phyloP scores from a whole-genome alignment of 169 alveolate genomes.

The Babesia bigemina region DNA sequence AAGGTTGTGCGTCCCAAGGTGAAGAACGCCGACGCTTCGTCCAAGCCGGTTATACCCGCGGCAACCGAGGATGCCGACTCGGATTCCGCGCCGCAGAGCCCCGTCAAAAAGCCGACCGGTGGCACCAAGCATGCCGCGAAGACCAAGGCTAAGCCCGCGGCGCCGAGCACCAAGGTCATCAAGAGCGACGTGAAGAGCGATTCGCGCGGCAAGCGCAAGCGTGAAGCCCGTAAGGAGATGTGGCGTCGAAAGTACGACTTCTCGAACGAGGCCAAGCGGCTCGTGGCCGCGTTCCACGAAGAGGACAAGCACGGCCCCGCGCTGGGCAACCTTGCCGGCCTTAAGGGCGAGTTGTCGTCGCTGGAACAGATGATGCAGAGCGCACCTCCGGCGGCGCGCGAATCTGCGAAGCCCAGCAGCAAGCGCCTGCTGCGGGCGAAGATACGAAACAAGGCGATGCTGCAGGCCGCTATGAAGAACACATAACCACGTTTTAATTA shows the following conservation, averaged over 20 bases:
- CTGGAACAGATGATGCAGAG: slow-evolving; percentile 18
- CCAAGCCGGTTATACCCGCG: not conserved
- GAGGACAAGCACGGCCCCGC: slow-evolving; percentile 66
- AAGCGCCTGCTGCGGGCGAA: slow-evolving; percentile 34
- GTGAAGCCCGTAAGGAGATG: slow-evolving; percentile 59
- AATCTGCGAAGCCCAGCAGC: slow-evolving; percentile 8
- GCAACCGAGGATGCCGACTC: not conserved
- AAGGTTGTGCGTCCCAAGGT: slow-evolving; percentile 23
- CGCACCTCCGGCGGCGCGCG: slow-evolving; percentile 8
- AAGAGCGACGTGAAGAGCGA: slow-evolving; percentile 8
- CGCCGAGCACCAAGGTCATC: slow-evolving; percentile 22
- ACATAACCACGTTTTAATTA: not conserved
- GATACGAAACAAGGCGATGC: slow-evolving; percentile 22
- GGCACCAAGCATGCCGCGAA: not conserved
- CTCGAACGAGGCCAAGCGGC: slow-evolving; percentile 47
- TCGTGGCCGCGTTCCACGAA: slow-evolving; percentile 42
- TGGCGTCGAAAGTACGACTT: slow-evolving; percentile 63
- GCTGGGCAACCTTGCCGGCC: slow-evolving; percentile 52
- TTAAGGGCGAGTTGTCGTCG: slow-evolving; percentile 15
- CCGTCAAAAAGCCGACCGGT: not conserved
- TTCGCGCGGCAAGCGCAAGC: slow-evolving; percentile 64
- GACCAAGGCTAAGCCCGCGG: not conserved
- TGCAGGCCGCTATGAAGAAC: slow-evolving; percentile 34
- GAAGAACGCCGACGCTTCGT: not conserved
- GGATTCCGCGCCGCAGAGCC: not conserved